Base-by-base conservation (phyloP, 2,329 filamentous ascomycete genomes). In the Hymenoscyphus infarciens region DNA sequence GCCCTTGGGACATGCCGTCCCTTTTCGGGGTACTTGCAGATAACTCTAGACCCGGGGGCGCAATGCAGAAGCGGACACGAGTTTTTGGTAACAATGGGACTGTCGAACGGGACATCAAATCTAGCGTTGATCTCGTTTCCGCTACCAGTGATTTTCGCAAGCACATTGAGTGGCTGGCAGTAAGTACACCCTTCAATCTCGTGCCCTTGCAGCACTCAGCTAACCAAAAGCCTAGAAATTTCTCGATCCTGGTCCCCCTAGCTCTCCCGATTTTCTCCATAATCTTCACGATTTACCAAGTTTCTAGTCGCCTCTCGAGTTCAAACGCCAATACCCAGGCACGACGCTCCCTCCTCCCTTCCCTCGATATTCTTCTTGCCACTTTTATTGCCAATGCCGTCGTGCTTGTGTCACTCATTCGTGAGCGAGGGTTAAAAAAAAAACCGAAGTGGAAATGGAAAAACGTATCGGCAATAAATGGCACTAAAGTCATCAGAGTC, bases 401-500 rank as follows among this genome's bases (percentile, higher is more conserved):
- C 22, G 91, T 97, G 0, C 84, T 98, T 10, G 92, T 92, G 15
- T 96, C 92, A 0, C 97, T 98, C 69, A 86, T 97, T 33, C 86
- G 93, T 15, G 94, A 97, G 73, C 86, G 91, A 59, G 95, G 94
- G 29, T 80, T 92, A 59, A 98, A 98, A 80, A 98, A 98, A 80
- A 96, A 95, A 76, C 82, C 83, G 59, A 96, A 92, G 73, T 97
- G 42, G 58, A 57, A 57, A 25, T 61, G 55, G 60, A 31, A 87
- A 55, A 82, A 83, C 63, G 79, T 80, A 13, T 75, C 80, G 29
- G 77, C 82, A 29, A 35, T 15, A 35, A 35, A 35, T 2, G 7
- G 56, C 38, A 29, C 16, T 16, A 39, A 59, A 31, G 39, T 27
- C 10, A 35, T 38, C 25, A 39, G 57, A 11, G 35, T 39, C 8